Evolutionary conservation across 1,284 basidiomycete species (phyloP), one percentile per base, ranked within the genome.

Genomic region (Naganishia albida): DNA sequence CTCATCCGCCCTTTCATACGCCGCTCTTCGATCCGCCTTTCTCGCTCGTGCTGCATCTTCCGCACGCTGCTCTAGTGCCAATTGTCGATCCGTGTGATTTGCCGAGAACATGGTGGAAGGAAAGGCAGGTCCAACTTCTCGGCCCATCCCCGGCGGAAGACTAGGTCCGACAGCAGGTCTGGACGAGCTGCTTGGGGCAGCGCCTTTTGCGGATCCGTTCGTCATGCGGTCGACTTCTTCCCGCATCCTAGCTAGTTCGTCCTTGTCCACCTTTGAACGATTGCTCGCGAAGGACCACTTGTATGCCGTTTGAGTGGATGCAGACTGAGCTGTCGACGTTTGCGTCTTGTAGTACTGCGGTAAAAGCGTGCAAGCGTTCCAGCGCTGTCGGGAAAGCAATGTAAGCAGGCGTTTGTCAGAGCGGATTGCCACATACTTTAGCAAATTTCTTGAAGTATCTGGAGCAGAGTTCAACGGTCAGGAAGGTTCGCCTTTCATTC

Each of bases 371-470:
- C 77, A 75, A 62, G 76, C 73, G 60, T 80, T 80, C 78, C 78
- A 80, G 44, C 77, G 69, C 71, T 77, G 48, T 12, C 23, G 25
- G 18, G 55, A 7, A 34, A n/a, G 7, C 18, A 18, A 25, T 48
- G 46, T 59, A n/a, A 39, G 42, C 18, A n/a, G 39, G 28, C 4
- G 4, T 39, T 2, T 53, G 23, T 42, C 20, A 26, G 23, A 39
- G 54, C 23, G 57, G 34, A 34, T 52, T n/a, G 23, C 23, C 34
- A 39, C 43, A 70, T 38, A 75, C 74, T 42, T 75, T 64, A 30
- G 77, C 74, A 55, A 80, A 80, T 56, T 75, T 75, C 44, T 74
- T 71, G 62, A 80, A 80, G 63, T 78, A 66, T 55, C 62, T 66
- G 38, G 6, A 23, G 30, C 25, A 28, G 20, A 39, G 3, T 18